A percentile compares a stretch with the other conserved stretches of the same genome.
Conservation (phyloP, 768 basidiomycete genomes). For the Kwoniella heveanensis region DNA sequence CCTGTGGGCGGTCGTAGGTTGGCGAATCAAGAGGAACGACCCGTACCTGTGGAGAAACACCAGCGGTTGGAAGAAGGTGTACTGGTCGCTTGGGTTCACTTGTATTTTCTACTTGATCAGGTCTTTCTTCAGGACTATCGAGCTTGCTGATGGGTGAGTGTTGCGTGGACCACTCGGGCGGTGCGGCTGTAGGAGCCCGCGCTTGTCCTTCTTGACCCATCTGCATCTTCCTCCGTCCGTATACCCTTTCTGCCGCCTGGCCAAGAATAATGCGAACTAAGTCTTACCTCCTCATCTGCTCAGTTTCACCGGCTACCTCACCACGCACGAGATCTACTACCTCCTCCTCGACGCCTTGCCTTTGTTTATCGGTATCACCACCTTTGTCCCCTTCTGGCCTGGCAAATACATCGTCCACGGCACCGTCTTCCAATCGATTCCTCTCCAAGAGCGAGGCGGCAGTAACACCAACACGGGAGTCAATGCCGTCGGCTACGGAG, state of each 20-base stretch:
- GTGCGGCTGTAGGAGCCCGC: too few relatives aligned
- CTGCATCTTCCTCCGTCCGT: too few relatives aligned
- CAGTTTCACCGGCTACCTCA: slow-evolving; percentile 48
- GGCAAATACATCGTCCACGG: slow-evolving; percentile 38
- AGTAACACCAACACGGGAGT: too few relatives aligned
- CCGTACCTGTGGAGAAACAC: slow-evolving; percentile 34
- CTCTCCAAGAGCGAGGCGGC: not conserved
- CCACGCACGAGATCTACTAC: slow-evolving; percentile 49
- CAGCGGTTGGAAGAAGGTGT: slow-evolving; percentile 48
- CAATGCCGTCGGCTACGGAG: not conserved
- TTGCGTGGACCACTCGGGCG: not conserved
- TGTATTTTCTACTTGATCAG: slow-evolving; percentile 52
- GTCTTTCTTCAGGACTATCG: slow-evolving; percentile 49
- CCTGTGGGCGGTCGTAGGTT: slow-evolving; percentile 42
- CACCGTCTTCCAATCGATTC: not conserved
- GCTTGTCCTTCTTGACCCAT: too few relatives aligned
- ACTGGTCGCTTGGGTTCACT: slow-evolving; percentile 50
- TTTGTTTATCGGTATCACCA: slow-evolving; percentile 45
- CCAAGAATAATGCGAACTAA: too few relatives aligned
- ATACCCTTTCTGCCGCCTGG: too few relatives aligned
- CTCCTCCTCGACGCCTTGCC: slow-evolving; percentile 50
- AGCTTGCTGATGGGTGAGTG: slow-evolving; percentile 49
- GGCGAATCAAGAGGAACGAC: slow-evolving; percentile 35
- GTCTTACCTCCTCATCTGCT: too few relatives aligned
- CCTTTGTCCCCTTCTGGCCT: slow-evolving; percentile 50